Evolutionary conservation across 2,329 filamentous ascomycete genomes (phyloP).

Genomic region (Bipolaris zeicola): DNA sequence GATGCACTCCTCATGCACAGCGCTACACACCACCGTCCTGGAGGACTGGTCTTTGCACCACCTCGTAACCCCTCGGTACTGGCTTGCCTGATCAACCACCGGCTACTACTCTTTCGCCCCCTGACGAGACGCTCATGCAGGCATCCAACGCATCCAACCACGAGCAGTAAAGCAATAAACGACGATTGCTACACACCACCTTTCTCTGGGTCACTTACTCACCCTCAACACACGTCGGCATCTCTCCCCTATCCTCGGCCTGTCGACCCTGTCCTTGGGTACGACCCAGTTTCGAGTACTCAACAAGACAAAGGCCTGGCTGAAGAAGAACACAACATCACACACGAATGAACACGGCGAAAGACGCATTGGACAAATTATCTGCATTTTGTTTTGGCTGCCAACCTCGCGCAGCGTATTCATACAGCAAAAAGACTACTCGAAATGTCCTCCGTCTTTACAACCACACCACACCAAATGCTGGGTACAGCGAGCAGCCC

Average conservation of each 20-base stretch:
- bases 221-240: background rate
- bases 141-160: background rate
- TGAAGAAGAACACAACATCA: slow-evolving; percentile 5
- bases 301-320: slow-evolving; percentile 6
- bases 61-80: slow-evolving; percentile 4
- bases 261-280: background rate
- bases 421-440: slow-evolving; percentile 23
- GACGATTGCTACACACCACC: background rate
- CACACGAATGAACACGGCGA: background rate
- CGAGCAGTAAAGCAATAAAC: background rate
- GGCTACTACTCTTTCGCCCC: slow-evolving; percentile 6
- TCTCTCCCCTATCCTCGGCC: background rate
- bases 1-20: slow-evolving; percentile 4
- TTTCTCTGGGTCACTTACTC: too few relatives aligned
- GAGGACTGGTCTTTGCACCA: background rate
- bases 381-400: slow-evolving; percentile 17
- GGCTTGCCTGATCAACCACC: background rate
- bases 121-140: background rate
- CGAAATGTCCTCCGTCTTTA: slow-evolving; percentile 8
- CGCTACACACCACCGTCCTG: background rate
- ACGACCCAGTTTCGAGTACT: background rate
- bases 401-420: slow-evolving; percentile 19
- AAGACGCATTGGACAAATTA: slow-evolving; percentile 12
- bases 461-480: slow-evolving; percentile 11
- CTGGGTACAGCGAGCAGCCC: slow-evolving; percentile 5